Conservation (phyloP, 495 filamentous ascomycete genomes). For the Penicillium parvum region DNA sequence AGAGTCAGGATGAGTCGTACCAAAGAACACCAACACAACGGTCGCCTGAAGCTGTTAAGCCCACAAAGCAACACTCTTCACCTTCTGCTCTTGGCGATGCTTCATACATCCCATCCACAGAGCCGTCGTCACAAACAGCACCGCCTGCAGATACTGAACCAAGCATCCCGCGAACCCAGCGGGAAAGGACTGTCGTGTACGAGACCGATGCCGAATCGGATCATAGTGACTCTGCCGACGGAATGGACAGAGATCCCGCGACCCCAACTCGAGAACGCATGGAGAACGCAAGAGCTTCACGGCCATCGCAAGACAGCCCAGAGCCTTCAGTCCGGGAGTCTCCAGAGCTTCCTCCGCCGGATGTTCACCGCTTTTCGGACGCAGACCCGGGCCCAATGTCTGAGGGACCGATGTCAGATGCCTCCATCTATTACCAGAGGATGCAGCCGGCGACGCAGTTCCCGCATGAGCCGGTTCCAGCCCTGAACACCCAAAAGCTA, state of each 20-base stretch:
- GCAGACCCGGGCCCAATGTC: constrained; percentile 12
- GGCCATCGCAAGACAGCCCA: constrained; percentile 2
- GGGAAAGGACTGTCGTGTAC: constrained; percentile 37
- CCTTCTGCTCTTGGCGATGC: not conserved
- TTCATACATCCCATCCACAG: not conserved
- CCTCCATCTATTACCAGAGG: constrained; percentile 39
- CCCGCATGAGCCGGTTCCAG: constrained; percentile 41
- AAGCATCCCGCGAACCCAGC: constrained; percentile 5
- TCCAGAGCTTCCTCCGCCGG: constrained; percentile 33
- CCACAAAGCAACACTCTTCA: not conserved
- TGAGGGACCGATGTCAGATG: constrained; percentile 35
- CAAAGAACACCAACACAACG: constrained; percentile 3
- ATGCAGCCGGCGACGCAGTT: constrained; percentile 40
- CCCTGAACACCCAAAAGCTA: constrained; percentile 39
- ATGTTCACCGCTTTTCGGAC: constrained; percentile 5
- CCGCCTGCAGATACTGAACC: not conserved
- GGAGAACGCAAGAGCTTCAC: not conserved
- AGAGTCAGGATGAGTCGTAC: constrained; percentile 2
- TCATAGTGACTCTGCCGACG: constrained; percentile 28
- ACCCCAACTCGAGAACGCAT: constrained; percentile 12
- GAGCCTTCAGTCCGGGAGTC: constrained; percentile 26
- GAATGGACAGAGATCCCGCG: constrained; percentile 4
- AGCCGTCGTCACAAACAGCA: not conserved
- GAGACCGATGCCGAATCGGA: constrained; percentile 44
- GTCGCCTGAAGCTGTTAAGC: constrained; percentile 2